Evolutionary conservation across 1,284 basidiomycete genomes (phyloP), one percentile per base, ranked within the genome.

Genomic region (Apiotrichum sp.): DNA sequence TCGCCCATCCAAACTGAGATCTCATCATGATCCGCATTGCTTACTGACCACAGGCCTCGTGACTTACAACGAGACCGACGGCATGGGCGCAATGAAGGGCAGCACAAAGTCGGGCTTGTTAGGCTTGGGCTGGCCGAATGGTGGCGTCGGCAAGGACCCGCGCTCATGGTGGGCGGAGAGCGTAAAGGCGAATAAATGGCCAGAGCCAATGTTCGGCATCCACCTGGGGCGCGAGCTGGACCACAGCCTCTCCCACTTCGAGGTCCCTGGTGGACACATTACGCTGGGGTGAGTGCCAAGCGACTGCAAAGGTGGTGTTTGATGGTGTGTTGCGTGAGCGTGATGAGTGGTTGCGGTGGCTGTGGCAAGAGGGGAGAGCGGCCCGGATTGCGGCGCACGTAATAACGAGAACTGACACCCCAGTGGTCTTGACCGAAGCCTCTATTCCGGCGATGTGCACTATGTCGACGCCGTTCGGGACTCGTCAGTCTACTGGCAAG

Each of bases 361-460:
- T 22, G 22, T 22, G 22, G 22, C 22, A 22, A 22, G 22, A 22
- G 22, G 22, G 22, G 22, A 22, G 22, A 22, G 22, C 22, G 22
- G 22, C 22, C 22, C 22, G 22, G 22, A 22, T 22, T 22, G 22
- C 22, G 22, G 22, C 22, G 22, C 22, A 22, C 22, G 22, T 22
- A 22, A 22, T 22, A 13, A 11, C 14, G 13, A 10, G 11, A 13
- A 3, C 50, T 44, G 9, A 51, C 51, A 22, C 38, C 3, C 2
- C 50, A 53, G 52, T n/a, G 59, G 56, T 33, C 41, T 53, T 29
- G 86, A 91, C 69, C 66, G 77, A 1, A 81, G 81, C 4, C 72
- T 88, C 4, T 92, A 83, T 73, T 84, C 82, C 0, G 89, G 89
- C 10, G 77, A 83, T 41, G 86, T 93, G 56, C 85, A 89, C 61